Evolutionary conservation across 352 stramenopile genomes (phyloP).

Genomic region (Phytophthora tentaculata): DNA sequence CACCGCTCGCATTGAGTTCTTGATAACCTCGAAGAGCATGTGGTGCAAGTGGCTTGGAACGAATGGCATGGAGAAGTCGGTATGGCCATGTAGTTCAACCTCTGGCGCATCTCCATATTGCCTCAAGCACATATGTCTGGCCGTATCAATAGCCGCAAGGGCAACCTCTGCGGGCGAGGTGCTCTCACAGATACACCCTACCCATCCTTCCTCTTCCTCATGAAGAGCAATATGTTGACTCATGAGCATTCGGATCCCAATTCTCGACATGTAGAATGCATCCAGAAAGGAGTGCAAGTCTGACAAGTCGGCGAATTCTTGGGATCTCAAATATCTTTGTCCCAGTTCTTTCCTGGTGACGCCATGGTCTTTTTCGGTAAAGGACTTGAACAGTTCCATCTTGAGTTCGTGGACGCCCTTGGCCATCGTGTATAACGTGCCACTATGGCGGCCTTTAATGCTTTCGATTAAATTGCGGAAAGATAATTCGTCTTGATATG

Average conservation of each 20-base stretch:
- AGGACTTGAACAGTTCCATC: slow-evolving; percentile 82
- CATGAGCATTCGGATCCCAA: slow-evolving; percentile 99
- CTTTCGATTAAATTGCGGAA: slow-evolving; percentile 96
- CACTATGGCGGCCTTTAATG: slow-evolving; percentile 98
- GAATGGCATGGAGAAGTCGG: slow-evolving; percentile 99
- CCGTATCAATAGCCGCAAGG: slow-evolving; percentile 97
- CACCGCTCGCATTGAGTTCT: slow-evolving; percentile 99
- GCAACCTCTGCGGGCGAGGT: slow-evolving; percentile 97
- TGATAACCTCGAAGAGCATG: slow-evolving; percentile 99
- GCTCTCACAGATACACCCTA: slow-evolving; percentile 95
- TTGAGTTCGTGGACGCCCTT: slow-evolving; percentile 98
- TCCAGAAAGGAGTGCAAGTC: slow-evolving; percentile 99
- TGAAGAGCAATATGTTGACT: slow-evolving; percentile 98
- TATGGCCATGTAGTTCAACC: slow-evolving; percentile 97
- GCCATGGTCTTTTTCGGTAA: slow-evolving; percentile 51
- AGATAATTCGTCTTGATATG: slow-evolving; percentile 85
- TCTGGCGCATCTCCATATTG: slow-evolving; percentile 99
- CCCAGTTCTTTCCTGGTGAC: slow-evolving; percentile 59
- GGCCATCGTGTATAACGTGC: slow-evolving; percentile 99
- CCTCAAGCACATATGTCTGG: slow-evolving; percentile 98
- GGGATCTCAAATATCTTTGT: slow-evolving; percentile 72
- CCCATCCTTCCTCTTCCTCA: slow-evolving; percentile 87
- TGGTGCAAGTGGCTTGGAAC: slow-evolving; percentile 96
- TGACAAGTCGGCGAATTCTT: slow-evolving; percentile 91
- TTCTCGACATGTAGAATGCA: slow-evolving; percentile 99